Evolutionary conservation across 176 grass and related monocot genomes (phyloP).

Genomic region (Melocanna baccifera): DNA sequence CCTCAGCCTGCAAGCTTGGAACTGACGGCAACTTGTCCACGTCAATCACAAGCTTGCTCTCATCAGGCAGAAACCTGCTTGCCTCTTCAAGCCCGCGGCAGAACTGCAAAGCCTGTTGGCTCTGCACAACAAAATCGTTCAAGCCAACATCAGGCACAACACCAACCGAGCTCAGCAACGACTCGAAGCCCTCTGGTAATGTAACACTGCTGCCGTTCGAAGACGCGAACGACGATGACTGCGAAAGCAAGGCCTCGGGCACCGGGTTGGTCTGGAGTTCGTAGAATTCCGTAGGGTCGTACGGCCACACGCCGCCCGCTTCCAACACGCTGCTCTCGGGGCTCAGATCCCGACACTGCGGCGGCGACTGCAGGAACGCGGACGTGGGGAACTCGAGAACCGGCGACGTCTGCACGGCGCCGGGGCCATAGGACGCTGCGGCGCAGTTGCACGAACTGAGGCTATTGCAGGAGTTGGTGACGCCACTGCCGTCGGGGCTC

Average conservation of each 20-base stretch:
- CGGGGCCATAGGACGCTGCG: neutral
- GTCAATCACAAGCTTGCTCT: constrained; percentile 68
- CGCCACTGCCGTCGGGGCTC: constrained; percentile 49
- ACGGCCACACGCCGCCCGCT: constrained; percentile 26
- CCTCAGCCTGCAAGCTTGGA: neutral
- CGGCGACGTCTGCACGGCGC: neutral
- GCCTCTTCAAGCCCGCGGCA: constrained; percentile 57
- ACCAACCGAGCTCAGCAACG: constrained; percentile 25
- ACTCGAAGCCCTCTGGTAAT: constrained; percentile 36
- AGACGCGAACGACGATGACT: constrained; percentile 30
- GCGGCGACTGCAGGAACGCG: constrained; percentile 31
- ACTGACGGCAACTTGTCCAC: constrained; percentile 28
- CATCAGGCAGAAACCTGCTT: constrained; percentile 60
- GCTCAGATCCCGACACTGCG: constrained; percentile 35
- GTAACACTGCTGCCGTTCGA: constrained; percentile 29
- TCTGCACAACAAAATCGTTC: constrained; percentile 37
- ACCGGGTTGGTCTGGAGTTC: constrained; percentile 36
- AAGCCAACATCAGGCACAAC: constrained; percentile 24
- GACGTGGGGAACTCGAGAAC: constrained; percentile 14
- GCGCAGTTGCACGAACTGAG: constrained; percentile 14
- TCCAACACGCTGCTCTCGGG: constrained; percentile 26
- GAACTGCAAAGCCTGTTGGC: constrained; percentile 63
- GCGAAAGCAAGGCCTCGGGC: constrained; percentile 30
- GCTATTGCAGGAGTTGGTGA: constrained; percentile 38
- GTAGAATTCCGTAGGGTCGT: constrained; percentile 40